Percentiles rank a stretch among this genome's conserved stretches.
Evolutionary conservation across 192 early-diverging fungal genomes (phyloP).

Genomic region (Rhizophagus clarus): DNA sequence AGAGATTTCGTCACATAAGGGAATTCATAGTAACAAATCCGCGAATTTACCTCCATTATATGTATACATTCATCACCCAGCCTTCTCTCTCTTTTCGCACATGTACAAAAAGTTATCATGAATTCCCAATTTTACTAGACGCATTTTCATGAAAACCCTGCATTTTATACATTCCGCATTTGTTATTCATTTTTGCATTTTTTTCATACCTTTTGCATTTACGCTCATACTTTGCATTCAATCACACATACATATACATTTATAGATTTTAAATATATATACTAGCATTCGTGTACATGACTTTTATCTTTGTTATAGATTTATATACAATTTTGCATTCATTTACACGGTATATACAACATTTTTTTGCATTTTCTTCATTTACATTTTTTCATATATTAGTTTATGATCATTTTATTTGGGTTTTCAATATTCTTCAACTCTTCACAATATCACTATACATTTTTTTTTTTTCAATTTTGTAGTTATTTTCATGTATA

Average conservation of each 20-base stretch:
- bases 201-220: background rate
- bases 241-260: background rate
- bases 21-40: background rate
- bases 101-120: background rate
- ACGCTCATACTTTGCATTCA: conserved; percentile 1
- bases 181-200: background rate
- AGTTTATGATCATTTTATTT: too few species aligned
- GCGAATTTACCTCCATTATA: background rate
- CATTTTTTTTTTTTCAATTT: too few species aligned
- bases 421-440: too few species aligned
- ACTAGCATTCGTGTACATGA: background rate
- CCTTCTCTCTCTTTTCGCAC: background rate
- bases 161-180: background rate
- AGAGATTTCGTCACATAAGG: background rate
- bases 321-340: background rate
- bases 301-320: background rate
- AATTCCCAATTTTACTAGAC: background rate
- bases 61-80: background rate
- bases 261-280: background rate
- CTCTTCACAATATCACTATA: too few species aligned
- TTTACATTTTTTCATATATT: background rate
- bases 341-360: background rate
- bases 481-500: too few species aligned
- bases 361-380: background rate
- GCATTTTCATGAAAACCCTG: background rate